These are phyloP conservation scores for Raffaelea albimanens DNA, from an alignment of 2,329 filamentous ascomycete genomes.

Conservation along the genomic window DNA sequence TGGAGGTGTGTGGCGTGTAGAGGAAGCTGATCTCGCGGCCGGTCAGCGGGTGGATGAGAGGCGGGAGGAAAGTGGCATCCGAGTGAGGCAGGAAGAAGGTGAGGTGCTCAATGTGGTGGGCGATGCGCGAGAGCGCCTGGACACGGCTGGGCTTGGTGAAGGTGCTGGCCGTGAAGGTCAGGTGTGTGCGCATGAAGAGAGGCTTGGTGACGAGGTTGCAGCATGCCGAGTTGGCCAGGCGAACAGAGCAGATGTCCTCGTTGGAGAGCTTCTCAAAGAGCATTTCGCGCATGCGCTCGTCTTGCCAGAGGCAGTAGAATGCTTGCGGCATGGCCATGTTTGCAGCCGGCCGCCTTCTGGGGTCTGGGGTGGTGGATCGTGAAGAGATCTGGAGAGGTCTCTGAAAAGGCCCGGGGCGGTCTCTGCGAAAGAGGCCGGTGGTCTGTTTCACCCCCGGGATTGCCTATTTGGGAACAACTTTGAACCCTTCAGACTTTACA, in stretches of 20 bases:
- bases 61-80: conserved; percentile 70
- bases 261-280: conserved; percentile 41
- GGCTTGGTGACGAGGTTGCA: conserved; percentile 59
- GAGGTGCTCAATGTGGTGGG: conserved; percentile 67
- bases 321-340: conserved; percentile 41
- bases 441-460: neutral
- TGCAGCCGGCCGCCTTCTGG: no score
- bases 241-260: conserved; percentile 47
- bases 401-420: neutral
- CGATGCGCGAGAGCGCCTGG: conserved; percentile 67
- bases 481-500: neutral
- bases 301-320: conserved; percentile 48
- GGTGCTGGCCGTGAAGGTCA: conserved; percentile 63
- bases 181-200: conserved; percentile 58
- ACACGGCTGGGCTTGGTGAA: conserved; percentile 68
- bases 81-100: conserved; percentile 71
- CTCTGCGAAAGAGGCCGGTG: neutral
- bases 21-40: conserved; percentile 73
- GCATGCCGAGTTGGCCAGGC: conserved; percentile 60
- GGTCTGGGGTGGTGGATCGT: conserved; percentile 30
- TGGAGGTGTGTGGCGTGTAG: conserved; percentile 67
- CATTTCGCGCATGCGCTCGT: conserved; percentile 36
- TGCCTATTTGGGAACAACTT: neutral
- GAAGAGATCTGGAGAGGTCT: conserved; percentile 11
- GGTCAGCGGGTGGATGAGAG: conserved; percentile 68